Evolutionary conservation across 768 basidiomycete species (phyloP).

Genomic region (Sistotremastrum niveocremeum): DNA sequence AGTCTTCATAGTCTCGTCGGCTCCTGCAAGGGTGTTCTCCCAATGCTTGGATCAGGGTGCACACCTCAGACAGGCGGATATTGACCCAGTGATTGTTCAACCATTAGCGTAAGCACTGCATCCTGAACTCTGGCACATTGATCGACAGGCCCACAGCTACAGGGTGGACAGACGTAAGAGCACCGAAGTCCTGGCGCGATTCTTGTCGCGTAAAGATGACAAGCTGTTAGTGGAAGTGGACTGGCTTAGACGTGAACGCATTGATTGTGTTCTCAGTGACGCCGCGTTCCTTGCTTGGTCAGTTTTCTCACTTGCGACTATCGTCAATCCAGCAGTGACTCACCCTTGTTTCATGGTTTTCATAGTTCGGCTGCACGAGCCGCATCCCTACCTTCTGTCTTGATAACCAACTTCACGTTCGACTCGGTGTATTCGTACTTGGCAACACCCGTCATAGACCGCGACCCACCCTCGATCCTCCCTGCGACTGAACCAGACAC

Average conservation of each 20-base stretch:
- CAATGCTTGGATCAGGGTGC: conserved; percentile 52
- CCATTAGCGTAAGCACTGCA: conserved; percentile 49
- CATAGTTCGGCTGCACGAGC: conserved; percentile 50
- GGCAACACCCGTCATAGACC: conserved; percentile 39
- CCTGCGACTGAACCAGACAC: conserved; percentile 27
- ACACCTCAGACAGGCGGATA: conserved; percentile 51
- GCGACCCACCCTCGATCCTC: not conserved
- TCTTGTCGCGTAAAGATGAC: conserved; percentile 39
- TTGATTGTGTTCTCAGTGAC: conserved; percentile 57
- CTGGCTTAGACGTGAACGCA: conserved; percentile 41
- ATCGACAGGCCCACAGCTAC: conserved; percentile 28
- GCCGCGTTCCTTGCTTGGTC: conserved; percentile 71
- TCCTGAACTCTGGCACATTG: too few species aligned
- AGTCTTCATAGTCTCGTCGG: conserved; percentile 60
- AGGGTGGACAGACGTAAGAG: conserved; percentile 63
- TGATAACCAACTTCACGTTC: conserved; percentile 77
- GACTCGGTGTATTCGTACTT: conserved; percentile 75
- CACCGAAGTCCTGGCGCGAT: conserved; percentile 43
- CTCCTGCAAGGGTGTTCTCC: conserved; percentile 56
- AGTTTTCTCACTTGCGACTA: conserved; percentile 10
- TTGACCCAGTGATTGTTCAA: conserved; percentile 72
- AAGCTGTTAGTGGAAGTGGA: conserved; percentile 39
- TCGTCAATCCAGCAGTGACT: not conserved
- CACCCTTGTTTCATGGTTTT: not conserved
- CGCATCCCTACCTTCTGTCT: conserved; percentile 50